Conservation (phyloP, 495 filamentous ascomycete species). For the Lophiostoma macrostomum region DNA sequence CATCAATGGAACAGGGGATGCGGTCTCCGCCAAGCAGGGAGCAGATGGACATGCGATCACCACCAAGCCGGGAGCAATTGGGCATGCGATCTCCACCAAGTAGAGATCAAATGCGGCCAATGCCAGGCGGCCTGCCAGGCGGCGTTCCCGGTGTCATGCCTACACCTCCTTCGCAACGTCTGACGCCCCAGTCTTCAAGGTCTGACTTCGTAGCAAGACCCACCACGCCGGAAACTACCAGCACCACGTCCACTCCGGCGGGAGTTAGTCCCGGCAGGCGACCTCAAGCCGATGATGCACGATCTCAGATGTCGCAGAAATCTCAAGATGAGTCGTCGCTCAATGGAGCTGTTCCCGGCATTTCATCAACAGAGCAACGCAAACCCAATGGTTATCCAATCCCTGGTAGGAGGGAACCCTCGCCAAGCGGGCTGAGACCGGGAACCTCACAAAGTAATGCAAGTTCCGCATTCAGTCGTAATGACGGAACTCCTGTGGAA, state of each 20-base stretch:
- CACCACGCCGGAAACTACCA: conserved; percentile 30
- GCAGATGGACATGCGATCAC: conserved; percentile 28
- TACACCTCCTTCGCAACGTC: conserved; percentile 14
- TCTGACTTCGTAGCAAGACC: conserved; percentile 30
- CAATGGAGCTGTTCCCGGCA: conserved; percentile 11
- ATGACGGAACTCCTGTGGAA: conserved; percentile 23
- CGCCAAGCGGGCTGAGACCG: conserved; percentile 24
- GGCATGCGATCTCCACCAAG: conserved; percentile 26
- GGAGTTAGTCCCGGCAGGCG: conserved; percentile 23
- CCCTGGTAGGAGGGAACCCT: conserved; percentile 15
- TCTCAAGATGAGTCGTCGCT: conserved; percentile 21
- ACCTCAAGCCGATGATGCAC: conserved; percentile 23
- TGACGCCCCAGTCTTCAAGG: conserved; percentile 36
- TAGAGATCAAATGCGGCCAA: conserved; percentile 30
- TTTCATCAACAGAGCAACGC: conserved; percentile 12
- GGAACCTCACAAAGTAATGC: conserved; percentile 29
- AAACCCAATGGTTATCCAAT: conserved; percentile 16
- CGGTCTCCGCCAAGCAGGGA: conserved; percentile 30
- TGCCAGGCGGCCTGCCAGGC: conserved; percentile 10
- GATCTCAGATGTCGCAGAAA: conserved; percentile 19
- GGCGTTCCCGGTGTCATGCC: not conserved
- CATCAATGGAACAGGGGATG: conserved; percentile 33
- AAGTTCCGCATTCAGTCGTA: conserved; percentile 26
- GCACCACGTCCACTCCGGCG: conserved; percentile 18
- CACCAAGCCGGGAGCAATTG: conserved; percentile 32